A percentile compares a stretch with the other conserved stretches of the same genome.
Evolutionary conservation across 306 rosid species (phyloP).

Genomic region (Datisca glomerata): DNA sequence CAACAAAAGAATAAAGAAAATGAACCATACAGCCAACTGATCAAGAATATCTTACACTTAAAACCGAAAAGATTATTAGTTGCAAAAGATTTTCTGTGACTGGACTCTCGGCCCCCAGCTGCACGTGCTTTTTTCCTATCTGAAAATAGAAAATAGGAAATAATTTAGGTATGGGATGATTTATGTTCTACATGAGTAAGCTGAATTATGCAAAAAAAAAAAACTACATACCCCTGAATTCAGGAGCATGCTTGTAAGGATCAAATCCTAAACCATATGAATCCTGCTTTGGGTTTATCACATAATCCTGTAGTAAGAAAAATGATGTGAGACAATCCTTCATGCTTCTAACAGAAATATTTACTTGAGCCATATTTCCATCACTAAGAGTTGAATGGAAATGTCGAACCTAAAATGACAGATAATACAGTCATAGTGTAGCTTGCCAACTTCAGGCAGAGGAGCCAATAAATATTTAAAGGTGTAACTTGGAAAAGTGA

Average conservation of each 20-base stretch:
- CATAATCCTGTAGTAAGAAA: slow-evolving; percentile 40
- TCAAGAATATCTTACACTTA: slow-evolving; percentile 65
- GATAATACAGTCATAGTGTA: too few relatives aligned
- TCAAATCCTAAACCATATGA: slow-evolving; percentile 92
- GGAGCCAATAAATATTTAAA: too few relatives aligned
- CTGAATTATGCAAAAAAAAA: not conserved
- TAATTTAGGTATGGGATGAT: too few relatives aligned
- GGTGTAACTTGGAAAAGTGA: too few relatives aligned
- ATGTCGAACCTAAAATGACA: too few relatives aligned
- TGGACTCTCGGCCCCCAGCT: slow-evolving; percentile 35
- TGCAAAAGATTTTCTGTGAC: slow-evolving; percentile 31
- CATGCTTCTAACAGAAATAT: not conserved
- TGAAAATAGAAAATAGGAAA: slow-evolving; percentile 18
- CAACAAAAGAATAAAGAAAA: slow-evolving; percentile 6
- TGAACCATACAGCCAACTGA: slow-evolving; percentile 9
- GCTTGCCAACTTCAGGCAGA: too few relatives aligned
- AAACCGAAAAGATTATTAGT: slow-evolving; percentile 56
- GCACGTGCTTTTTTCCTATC: slow-evolving; percentile 62
- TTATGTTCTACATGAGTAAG: too few relatives aligned
- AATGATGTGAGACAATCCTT: not conserved
- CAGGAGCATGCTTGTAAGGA: slow-evolving; percentile 95
- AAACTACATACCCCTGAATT: slow-evolving; percentile 68
- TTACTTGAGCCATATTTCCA: not conserved
- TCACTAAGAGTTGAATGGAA: too few relatives aligned
- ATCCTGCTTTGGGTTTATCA: slow-evolving; percentile 79